Conservation (phyloP, 1,284 basidiomycete species). For the Wolfiporia cocos region DNA sequence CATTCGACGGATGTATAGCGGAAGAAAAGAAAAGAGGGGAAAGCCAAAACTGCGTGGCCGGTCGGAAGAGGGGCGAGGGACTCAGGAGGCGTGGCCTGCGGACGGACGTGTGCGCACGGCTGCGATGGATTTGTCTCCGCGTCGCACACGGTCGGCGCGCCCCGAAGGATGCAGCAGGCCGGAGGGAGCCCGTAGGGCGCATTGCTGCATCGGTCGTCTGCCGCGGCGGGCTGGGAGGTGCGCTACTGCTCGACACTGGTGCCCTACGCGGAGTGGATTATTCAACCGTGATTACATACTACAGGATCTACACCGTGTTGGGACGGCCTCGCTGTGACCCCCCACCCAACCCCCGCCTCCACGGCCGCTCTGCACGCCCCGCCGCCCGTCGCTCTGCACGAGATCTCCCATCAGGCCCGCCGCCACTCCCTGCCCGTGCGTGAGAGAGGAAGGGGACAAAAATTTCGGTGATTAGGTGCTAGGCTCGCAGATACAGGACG, state of each 20-base stretch:
- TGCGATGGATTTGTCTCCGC: slow-evolving; percentile 33
- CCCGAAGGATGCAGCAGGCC: slow-evolving; percentile 14
- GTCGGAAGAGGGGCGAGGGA: slow-evolving; percentile 16
- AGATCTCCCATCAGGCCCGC: too few relatives aligned
- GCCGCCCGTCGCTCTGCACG: too few relatives aligned
- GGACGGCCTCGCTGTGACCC: too few relatives aligned
- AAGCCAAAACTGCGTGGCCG: slow-evolving; percentile 13
- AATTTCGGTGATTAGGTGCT: slow-evolving; percentile 2
- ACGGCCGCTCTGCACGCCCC: too few relatives aligned
- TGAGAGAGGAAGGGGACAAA: slow-evolving; percentile 1
- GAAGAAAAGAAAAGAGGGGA: slow-evolving; percentile 16
- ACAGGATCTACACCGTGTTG: not conserved
- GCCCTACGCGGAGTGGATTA: not conserved
- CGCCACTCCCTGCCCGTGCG: too few relatives aligned
- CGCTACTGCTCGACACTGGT: too few relatives aligned
- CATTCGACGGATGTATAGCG: slow-evolving; percentile 23
- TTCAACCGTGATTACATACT: slow-evolving; percentile 4
- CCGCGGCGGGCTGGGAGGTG: slow-evolving; percentile 7
- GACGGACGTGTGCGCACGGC: slow-evolving; percentile 19
- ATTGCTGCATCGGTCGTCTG: slow-evolving; percentile 16
- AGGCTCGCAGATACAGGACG: slow-evolving; percentile 2
- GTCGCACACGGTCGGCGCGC: slow-evolving; percentile 15
- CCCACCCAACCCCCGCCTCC: too few relatives aligned
- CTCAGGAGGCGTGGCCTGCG: slow-evolving; percentile 16
- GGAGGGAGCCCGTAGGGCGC: slow-evolving; percentile 8